A percentile compares a stretch with the other conserved stretches of the same genome.
Evolutionary conservation across 148 eudicot genomes (phyloP).

Genomic region (Spergularia bocconei): DNA sequence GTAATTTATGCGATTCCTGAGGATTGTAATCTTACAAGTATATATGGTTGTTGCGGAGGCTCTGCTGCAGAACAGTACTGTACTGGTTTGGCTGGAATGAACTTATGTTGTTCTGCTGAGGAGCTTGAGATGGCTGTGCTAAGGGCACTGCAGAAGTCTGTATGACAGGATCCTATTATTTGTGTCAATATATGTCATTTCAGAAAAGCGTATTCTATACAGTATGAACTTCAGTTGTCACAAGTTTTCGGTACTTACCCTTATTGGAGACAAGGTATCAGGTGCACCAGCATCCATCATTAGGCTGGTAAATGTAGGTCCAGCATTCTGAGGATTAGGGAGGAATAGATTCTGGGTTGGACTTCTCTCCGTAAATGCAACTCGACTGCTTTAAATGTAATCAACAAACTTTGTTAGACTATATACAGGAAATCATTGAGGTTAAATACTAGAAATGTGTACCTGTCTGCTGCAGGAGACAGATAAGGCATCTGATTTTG

Average conservation of each 20-base stretch:
- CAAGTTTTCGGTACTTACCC: slow-evolving; percentile 7
- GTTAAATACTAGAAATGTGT: background rate
- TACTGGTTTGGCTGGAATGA: slow-evolving; percentile 12
- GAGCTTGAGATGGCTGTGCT: background rate
- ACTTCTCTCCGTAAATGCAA: background rate
- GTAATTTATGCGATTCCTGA: background rate
- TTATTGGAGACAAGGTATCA: slow-evolving; percentile 12
- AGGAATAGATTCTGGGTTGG: background rate
- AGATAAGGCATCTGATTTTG: slow-evolving; percentile 1
- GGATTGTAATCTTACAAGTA: slow-evolving; percentile 13
- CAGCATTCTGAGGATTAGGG: slow-evolving; percentile 15
- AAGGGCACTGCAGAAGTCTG: background rate
- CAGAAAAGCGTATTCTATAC: background rate
- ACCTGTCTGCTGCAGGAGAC: slow-evolving; percentile 10
- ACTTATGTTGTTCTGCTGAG: background rate
- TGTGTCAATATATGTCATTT: background rate
- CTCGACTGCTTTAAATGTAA: slow-evolving; percentile 7
- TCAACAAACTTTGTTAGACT: background rate
- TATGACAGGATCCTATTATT: slow-evolving; percentile 1
- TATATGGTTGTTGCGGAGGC: background rate
- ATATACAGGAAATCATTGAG: background rate
- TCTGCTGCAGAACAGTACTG: background rate
- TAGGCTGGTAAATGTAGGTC: slow-evolving; percentile 17
- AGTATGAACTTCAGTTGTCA: background rate
- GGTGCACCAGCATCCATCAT: background rate